Evolutionary conservation across 1,284 basidiomycete species (phyloP), one percentile per base, ranked within the genome.

Genomic region (Ustilago crameri): DNA sequence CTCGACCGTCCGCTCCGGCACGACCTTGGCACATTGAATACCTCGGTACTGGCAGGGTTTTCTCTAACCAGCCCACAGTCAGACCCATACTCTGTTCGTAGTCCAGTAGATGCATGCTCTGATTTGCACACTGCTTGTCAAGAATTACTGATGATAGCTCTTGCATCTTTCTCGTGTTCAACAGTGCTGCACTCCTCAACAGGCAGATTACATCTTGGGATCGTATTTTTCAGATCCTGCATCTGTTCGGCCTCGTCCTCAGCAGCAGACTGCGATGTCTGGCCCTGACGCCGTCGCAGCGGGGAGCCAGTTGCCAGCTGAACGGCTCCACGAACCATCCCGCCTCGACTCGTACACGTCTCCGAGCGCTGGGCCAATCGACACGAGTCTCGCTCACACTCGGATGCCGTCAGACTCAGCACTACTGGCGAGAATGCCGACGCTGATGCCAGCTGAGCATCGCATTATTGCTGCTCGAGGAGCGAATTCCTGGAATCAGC

Each of bases 321-420:
- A 23, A 23, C 18, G 9, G 20, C 41, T 23, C 12, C 17, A 12
- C 4, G 20, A 42, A 2, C 26, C 35, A 24, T 2, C 27, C 26
- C 23, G 22, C 10, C 22, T 24, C 47, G 34, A 37, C 14, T 37
- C 27, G 47, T 26, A 49, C 9, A 12, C 15, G 10, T 37, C 47
- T 5, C n/a, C 34, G 12, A 37, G 9, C 9, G 23, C 23, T 42
- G 50, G 56, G 23, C 18, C 57, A 9, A 15, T 23, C 8, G 40
- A 24, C 15, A 22, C 24, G n/a, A 23, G 26, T n/a, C 26, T 18
- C 4, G 38, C 44, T 8, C 60, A 63, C 32, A 37, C 32, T 18
- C 49, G 38, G 9, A 26, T 53, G 12, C 53, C 53, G 12, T 52
- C 60, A 3, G 53, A 56, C 24, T 48, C 60, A 17, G 45, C 26